Evolutionary conservation across 345 rosid species (phyloP), one percentile per base, ranked within the genome.

Genomic region (Carallia brachiata): DNA sequence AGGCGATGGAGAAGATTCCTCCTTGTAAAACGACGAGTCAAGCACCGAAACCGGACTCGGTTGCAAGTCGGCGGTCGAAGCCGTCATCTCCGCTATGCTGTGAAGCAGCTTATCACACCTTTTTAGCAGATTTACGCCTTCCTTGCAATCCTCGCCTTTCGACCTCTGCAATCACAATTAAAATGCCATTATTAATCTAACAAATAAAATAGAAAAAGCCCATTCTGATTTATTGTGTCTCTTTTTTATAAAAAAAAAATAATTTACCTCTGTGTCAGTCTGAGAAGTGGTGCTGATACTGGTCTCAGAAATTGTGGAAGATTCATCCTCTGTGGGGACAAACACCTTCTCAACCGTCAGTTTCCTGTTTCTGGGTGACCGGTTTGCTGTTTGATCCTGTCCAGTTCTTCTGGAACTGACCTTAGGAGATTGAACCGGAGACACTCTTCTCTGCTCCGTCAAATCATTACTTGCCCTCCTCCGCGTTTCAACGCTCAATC

Each of bases 1-100:
- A 0, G 95, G 97, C 10, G 98, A 90, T 3, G 90, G 97, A 58
- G 89, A 90, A 62, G 85, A 85, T 65, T 90, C 97, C 61, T 92
- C 98, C 75, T 84, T 84, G 91, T 88, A 95, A 61, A 90, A 79
- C 17, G 92, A 88, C 28, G 90, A 78, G 71, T 95, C 97, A 17
- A 95, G 93, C 69, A 95, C 99, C 1, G 99, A 95, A 7, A 92
- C 94, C 0, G 99, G 99, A 79, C 98, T 92, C 64, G 98, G 98
- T 77, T 90, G 99, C 74, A 84, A 81, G 80, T 91, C 91, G 2
- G 34, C 91, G 2, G 34, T 32, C 56, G 75, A 66, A 34, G 83
- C 70, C 5, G 91, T 83, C 81, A 90, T 89, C 84, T 90, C 98
- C 1, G 98, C 98, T 32, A 92, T 92, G 83, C 91, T 89, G 75